Evolutionary conservation across 1,284 basidiomycete species (phyloP).

Genomic region (Ganoderma boninense): DNA sequence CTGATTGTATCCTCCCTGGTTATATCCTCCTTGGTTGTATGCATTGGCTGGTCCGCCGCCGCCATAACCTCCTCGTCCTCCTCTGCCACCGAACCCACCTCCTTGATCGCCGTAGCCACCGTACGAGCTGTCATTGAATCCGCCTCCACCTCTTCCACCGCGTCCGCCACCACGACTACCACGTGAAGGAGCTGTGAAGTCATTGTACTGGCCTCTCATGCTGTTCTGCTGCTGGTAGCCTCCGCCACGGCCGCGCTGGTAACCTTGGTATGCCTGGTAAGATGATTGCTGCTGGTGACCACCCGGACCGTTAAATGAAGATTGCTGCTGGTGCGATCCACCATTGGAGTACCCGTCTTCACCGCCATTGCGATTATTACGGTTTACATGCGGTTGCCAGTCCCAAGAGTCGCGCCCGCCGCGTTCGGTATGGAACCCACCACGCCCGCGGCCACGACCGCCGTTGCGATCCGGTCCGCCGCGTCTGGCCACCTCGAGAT

Average conservation of each 20-base stretch:
- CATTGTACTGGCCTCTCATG: constrained; percentile 27
- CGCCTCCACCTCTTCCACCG: constrained; percentile 17
- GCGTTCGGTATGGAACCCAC: constrained; percentile 34
- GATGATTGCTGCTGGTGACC: constrained; percentile 21
- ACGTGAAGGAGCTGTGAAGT: constrained; percentile 27
- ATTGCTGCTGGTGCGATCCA: constrained; percentile 25
- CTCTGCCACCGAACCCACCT: constrained; percentile 36
- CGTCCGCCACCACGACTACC: constrained; percentile 30
- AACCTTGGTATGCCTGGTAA: constrained; percentile 27
- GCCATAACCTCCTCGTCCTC: constrained; percentile 35
- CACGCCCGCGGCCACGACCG: constrained; percentile 46
- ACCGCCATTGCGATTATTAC: constrained; percentile 31
- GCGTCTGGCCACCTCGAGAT: constrained; percentile 72
- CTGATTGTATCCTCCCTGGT: constrained; percentile 38
- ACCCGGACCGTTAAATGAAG: constrained; percentile 21
- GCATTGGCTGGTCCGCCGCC: constrained; percentile 24
- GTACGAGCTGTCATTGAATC: constrained; percentile 9
- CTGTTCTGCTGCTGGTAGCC: constrained; percentile 24
- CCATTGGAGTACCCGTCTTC: constrained; percentile 29
- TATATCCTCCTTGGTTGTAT: constrained; percentile 38
- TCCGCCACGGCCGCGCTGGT: constrained; percentile 28
- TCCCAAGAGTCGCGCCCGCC: constrained; percentile 30
- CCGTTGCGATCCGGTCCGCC: constrained; percentile 46
- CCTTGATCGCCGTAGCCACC: constrained; percentile 33
- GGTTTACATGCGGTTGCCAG: constrained; percentile 26